phyloP scores from a whole-genome alignment of 225 moss, liverwort and hornwort species.

The Lunularia cruciata region DNA sequence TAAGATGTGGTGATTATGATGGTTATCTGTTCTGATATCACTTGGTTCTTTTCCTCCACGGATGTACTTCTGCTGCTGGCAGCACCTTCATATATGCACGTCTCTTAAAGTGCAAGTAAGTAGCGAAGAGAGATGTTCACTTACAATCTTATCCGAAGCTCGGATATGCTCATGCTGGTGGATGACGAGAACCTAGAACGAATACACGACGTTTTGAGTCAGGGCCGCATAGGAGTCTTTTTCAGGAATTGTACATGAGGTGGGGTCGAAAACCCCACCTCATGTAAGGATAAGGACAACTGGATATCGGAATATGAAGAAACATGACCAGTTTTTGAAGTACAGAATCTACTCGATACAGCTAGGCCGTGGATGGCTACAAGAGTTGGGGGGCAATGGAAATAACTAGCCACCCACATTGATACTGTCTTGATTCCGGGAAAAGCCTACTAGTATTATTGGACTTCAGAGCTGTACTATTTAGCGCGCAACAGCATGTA shows the following conservation, averaged over 20 bases:
- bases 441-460: no score
- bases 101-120: not conserved
- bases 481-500: no score
- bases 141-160: constrained; percentile 1
- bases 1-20: no score
- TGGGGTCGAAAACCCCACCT: constrained; percentile 9
- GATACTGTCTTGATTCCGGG: no score
- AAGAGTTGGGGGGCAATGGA: not conserved
- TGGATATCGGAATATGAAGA: not conserved
- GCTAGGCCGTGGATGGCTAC: not conserved
- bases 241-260: not conserved
- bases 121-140: not conserved
- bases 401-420: not conserved
- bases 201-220: constrained; percentile 2
- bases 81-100: not conserved
- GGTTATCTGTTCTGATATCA: no score
- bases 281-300: constrained; percentile 11
- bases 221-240: not conserved
- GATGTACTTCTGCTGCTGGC: not conserved
- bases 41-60: not conserved
- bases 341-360: constrained; percentile 5
- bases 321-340: not conserved
- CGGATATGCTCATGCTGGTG: not conserved
- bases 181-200: not conserved
- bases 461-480: no score